phyloP scores from a whole-genome alignment of 805 yeast genomes.

The Ogataea philodendri region DNA sequence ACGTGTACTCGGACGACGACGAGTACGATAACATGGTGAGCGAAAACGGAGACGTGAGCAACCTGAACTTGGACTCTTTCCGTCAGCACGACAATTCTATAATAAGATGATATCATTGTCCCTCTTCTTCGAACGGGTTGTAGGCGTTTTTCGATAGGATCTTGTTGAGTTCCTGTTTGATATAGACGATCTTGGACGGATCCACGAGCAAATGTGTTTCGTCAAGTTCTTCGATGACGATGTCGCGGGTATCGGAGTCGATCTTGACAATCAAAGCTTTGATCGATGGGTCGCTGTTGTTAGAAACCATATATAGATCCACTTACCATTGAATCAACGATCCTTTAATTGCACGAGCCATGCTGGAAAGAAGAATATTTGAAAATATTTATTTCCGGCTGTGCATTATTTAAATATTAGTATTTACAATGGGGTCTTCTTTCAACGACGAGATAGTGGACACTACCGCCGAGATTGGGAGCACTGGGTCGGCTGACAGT shows the following conservation, averaged over 20 bases:
- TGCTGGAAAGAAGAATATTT: conserved; percentile 7
- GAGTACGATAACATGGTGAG: conserved; percentile 12
- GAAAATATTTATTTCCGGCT: not conserved
- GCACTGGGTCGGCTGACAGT: conserved; percentile 1
- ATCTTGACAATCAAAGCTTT: conserved; percentile 80
- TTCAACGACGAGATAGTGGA: conserved; percentile 27
- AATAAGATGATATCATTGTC: too few species aligned
- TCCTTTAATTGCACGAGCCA: conserved; percentile 59
- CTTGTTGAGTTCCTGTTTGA: conserved; percentile 74
- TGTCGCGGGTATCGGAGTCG: conserved; percentile 73
- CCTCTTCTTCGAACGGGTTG: conserved; percentile 67
- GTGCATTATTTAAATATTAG: not conserved
- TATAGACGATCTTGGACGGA: conserved; percentile 67
- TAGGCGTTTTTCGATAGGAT: conserved; percentile 80
- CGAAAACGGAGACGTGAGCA: conserved; percentile 28
- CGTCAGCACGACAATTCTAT: too few species aligned
- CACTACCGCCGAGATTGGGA: conserved; percentile 20
- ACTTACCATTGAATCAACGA: conserved; percentile 46
- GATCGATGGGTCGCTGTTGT: conserved; percentile 80
- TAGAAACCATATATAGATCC: not conserved
- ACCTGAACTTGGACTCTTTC: conserved; percentile 18
- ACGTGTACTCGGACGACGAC: conserved; percentile 13
- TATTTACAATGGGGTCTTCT: conserved; percentile 1
- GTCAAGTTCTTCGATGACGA: conserved; percentile 75
- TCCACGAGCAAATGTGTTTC: conserved; percentile 87